Conservation (phyloP, 768 basidiomycete species). For the Lactarius pseudohatsudake region DNA sequence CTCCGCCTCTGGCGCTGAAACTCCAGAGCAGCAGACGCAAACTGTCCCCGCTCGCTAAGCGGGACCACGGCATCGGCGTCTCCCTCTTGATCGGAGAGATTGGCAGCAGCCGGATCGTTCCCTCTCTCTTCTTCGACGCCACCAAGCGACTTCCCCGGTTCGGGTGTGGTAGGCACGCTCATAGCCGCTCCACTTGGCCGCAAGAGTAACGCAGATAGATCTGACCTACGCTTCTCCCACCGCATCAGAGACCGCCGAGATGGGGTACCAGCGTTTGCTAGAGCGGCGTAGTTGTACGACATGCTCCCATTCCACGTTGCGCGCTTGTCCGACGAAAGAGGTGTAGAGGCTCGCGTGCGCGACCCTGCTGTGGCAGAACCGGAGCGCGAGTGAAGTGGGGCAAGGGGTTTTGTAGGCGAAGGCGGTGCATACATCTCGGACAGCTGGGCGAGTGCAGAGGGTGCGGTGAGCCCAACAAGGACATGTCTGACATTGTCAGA, state of each 20-base stretch:
- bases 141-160: constrained; percentile 31
- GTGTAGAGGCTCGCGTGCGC: constrained; percentile 35
- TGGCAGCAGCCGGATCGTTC: background rate
- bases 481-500: constrained; percentile 81
- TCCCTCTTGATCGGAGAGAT: constrained; percentile 7
- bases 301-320: constrained; percentile 68
- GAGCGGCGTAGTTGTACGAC: constrained; percentile 46
- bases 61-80: constrained; percentile 15
- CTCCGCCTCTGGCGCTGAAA: constrained; percentile 54
- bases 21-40: constrained; percentile 62
- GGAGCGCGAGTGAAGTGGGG: constrained; percentile 42
- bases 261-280: constrained; percentile 50
- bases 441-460: constrained; percentile 70
- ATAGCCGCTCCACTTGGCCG: constrained; percentile 34
- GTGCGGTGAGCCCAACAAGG: constrained; percentile 71
- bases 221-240: constrained; percentile 54
- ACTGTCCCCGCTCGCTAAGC: constrained; percentile 40
- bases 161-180: constrained; percentile 45
- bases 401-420: constrained; percentile 46
- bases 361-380: constrained; percentile 37
- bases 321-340: constrained; percentile 47
- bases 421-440: constrained; percentile 89
- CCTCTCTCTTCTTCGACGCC: constrained; percentile 46
- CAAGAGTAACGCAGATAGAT: constrained; percentile 50
- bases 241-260: constrained; percentile 44